phyloP scores from a whole-genome alignment of 2,329 filamentous ascomycete species.

The Colletotrichum sp. region DNA sequence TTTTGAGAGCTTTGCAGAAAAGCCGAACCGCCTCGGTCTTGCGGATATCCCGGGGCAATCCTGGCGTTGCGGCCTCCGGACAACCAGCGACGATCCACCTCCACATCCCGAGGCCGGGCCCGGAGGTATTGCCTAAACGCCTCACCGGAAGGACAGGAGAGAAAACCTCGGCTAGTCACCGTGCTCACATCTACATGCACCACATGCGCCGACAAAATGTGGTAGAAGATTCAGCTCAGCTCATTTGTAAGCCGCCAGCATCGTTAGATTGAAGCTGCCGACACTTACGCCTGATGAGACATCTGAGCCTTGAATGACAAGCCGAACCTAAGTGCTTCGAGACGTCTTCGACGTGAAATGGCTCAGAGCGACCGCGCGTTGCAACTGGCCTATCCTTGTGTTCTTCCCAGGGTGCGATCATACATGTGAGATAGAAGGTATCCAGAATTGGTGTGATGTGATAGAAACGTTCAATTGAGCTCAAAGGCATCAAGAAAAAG shows the following conservation, averaged over 20 bases:
- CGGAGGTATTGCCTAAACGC: neutral
- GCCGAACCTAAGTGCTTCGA: neutral
- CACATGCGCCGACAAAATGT: neutral
- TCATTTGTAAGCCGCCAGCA: neutral
- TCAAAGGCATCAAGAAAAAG: fast-evolving
- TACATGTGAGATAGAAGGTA: neutral
- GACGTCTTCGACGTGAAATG: neutral
- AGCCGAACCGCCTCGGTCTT: neutral
- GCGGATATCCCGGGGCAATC: neutral
- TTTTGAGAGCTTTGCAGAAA: neutral
- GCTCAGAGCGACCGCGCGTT: fast-evolving
- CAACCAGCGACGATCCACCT: neutral
- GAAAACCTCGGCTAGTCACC: neutral
- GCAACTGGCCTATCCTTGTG: fast-evolving
- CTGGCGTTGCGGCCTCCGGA: neutral
- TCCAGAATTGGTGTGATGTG: neutral
- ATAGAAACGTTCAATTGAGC: neutral
- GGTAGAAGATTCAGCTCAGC: neutral
- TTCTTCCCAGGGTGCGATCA: neutral
- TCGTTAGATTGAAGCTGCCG: neutral
- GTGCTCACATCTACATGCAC: neutral
- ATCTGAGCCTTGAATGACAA: neutral
- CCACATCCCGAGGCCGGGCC: neutral
- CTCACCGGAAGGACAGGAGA: neutral
- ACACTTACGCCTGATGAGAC: neutral